A percentile compares a stretch with the other conserved stretches of the same genome.
Conservation (phyloP, 2,329 filamentous ascomycete genomes). For the Trichoderma sp. region DNA sequence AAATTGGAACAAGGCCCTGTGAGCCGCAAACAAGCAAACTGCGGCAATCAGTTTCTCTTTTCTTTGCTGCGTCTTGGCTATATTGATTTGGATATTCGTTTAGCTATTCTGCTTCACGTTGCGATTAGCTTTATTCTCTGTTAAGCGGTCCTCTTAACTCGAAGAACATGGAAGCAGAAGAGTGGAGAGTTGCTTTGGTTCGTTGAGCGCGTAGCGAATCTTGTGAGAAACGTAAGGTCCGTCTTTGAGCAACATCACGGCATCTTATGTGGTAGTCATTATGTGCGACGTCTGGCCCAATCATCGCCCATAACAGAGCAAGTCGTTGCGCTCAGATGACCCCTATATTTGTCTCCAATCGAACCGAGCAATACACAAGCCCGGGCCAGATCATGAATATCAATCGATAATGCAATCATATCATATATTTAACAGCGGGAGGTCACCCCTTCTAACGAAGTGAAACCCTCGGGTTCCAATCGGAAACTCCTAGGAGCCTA, state of each 20-base stretch:
- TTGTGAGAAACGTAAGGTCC: background rate
- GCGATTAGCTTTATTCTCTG: background rate
- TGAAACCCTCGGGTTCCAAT: background rate
- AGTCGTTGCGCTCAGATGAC: background rate
- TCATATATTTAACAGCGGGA: no score
- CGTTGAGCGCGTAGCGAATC: background rate
- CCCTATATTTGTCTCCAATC: background rate
- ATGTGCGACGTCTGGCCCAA: background rate
- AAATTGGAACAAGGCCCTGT: background rate
- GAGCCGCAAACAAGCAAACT: background rate
- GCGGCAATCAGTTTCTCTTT: background rate
- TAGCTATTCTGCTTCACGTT: background rate
- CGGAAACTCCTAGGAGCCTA: background rate
- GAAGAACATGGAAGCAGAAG: background rate
- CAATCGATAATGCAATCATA: background rate
- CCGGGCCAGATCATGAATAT: background rate
- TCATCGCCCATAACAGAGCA: background rate
- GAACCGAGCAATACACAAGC: background rate
- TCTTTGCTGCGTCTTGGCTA: background rate
- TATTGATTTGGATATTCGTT: background rate
- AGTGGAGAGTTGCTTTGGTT: background rate
- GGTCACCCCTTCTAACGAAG: background rate
- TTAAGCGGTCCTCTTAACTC: background rate
- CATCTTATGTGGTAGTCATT: background rate
- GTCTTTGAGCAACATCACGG: background rate